Base-by-base conservation (phyloP, 1,284 basidiomycete species). In the Ganoderma resinaceum region DNA sequence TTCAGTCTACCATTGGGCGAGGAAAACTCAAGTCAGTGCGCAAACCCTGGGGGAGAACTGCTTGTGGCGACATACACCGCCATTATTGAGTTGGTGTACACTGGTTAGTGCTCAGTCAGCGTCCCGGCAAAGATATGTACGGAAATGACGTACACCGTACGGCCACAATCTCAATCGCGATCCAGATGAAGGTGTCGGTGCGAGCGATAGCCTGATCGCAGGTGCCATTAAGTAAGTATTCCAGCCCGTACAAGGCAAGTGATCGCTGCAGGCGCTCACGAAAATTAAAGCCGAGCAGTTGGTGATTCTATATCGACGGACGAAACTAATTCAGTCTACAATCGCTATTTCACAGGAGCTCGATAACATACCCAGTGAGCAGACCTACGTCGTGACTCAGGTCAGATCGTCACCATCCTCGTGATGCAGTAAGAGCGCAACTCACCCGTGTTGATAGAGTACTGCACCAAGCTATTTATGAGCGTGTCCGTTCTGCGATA, bases 371-470 rank as follows among this genome's bases (percentile, higher is more conserved):
- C 63, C 63, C 63, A 6, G 57, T 65, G 18, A 65, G 63, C 18
- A 65, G n/a, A n/a, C 63, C 63, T 65, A 49, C 35, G n/a, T 0
- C 40, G 37, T 7, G 23, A n/a, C n/a, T 57, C 31, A 9, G 18
- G 9, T 57, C 29, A 57, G 42, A 26, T 33, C 20, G 29, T n/a
- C 18, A 9, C 37, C 9, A 37, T 52, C 20, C 42, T 31, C 9
- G 29, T 9, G 20, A 52, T 11, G 23, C 23, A 3, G n/a, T 23
- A 49, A 42, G 12, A 18, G 23, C 2, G n/a, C 6, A 18, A 26
- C 23, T 16, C 42, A 67, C 66, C 66, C 6, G 66, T 67, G 20
- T 67, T 67, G 57, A 67, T 58, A 2, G 66, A 57, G 49, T 67
- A 67, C 35, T 61, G 37, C 11, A 61, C 61, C 38, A 67, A 40